Evolutionary conservation across 768 basidiomycete species (phyloP), one percentile per base, ranked within the genome.

Genomic region (Erythrobasidium yunnanense): DNA sequence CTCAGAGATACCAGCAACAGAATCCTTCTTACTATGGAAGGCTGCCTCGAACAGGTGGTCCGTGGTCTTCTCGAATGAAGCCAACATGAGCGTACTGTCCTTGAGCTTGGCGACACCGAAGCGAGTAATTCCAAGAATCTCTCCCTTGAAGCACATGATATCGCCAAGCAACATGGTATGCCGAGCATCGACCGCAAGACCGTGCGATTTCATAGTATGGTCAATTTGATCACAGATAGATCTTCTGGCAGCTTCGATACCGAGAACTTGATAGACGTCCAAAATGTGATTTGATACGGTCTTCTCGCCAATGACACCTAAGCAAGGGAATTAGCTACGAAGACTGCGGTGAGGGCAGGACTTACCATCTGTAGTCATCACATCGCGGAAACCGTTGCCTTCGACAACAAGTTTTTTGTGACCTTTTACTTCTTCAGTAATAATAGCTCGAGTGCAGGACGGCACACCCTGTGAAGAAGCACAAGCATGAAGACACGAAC

Each of bases 101-200:
- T 97, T 97, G 90, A 97, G 97, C 79, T 96, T 96, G 6, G 92
- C 89, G 25, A 99, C 93, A 74, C 95, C 95, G 77, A 97, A 97
- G 30, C 95, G 87, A 5, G 95, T 99, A 76, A 99, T 97, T 49
- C 95, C 95, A 55, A 99, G 79, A 0, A 97, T 91, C 75, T 97
- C 93, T 46, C 95, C 95, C 84, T 99, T 99, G 79, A 93, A 96
- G 29, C 85, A 84, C 95, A 99, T 99, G 67, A 96, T 91, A 77
- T 99, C 95, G 52, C 92, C 95, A 11, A 99, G 83, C 38, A 99
- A 79, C 90, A 96, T 95, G 72, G 97, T 88, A 76, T 99, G 95
- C 57, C 95, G 87, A 68, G 93, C 92, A 76, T 99, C 95, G 72
- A 99, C 96, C 66, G 86, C 91, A 87, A 99, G 92, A 72, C 90